Evolutionary conservation across 1,284 basidiomycete species (phyloP), one percentile per base, ranked within the genome.

Genomic region (Fistulina hepatica): DNA sequence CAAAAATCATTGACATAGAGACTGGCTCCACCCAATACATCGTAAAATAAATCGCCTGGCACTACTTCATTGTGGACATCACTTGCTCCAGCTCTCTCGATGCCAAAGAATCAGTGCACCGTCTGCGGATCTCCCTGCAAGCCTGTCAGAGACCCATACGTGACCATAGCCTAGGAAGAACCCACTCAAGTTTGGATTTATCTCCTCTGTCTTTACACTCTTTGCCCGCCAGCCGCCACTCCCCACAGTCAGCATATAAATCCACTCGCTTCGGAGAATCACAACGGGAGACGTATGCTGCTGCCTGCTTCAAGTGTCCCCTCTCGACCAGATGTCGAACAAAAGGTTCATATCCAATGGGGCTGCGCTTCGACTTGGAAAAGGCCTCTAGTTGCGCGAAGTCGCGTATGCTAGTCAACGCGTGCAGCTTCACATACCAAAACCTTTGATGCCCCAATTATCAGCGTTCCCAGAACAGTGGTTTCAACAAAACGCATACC

Each of bases 321-420:
- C 76, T 75, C 35, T 75, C 66, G 15, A 86, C 69, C 22, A 90
- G 66, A 55, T 89, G 77, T 34, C 74, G 77, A 13, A 95, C 92
- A 55, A 94, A 95, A 0, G 85, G 76, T 55, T 94, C 90, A 52
- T 93, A 97, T 3, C 95, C 94, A 44, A 97, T 95, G 1, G 95
- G 93, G 55, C 84, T 90, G 48, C 88, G 77, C 57, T 80, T 91
- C 31, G 78, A 81, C 49, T 79, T 82, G 1, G 89, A 75, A 54
- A 95, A 93, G 0, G 67, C 53, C 39, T 95, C 90, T 5, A 97
- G 67, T 1, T 70, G 78, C 22, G 89, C 82, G 59, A 91, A 95
- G 56, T 94, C 88, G 39, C 76, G 67, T 8, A 72, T 65, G n/a
- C 71, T 65, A 2, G 81, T 81, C 37, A 95, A 59, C 0, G 89